Base-by-base conservation (phyloP, 2,329 filamentous ascomycete species). In the Bisporella sp. region DNA sequence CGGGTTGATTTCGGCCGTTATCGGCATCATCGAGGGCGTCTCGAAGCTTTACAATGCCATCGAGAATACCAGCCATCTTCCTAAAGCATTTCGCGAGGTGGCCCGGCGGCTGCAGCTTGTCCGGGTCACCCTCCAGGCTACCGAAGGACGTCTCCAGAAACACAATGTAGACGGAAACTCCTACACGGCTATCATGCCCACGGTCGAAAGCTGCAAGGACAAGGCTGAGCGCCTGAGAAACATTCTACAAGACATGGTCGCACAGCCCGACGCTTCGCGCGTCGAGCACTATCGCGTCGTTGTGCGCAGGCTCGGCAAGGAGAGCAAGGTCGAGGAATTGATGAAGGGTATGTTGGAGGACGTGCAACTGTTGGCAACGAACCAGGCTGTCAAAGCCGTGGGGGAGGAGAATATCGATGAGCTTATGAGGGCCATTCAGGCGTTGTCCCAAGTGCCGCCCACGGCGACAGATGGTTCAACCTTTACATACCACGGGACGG, bases 291-390 rank as follows among this genome's bases (percentile, higher is more conserved):
- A 63, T 32, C 11, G 35, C 13, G 53, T 43, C 13, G 61, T 61
- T 5, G 29, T 59, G 11, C 54, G 48, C 32, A 54, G 55, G 1
- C 47, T 59, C 4, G 53, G 56, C 8, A 64, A 62, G 48, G 62
- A 54, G 35, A 52, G 51, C 32, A 29, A 50, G 11, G 61, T 62
- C 4, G 61, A 65, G 47, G 52, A 30, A 3, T 53, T 65, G 46
- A 62, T 64, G 56, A 49, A 56, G 35, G 60, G 58, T 13, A 64
- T 65, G n/a, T 50, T 64, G 37, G 45, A 53, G 6, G 58, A 65
- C 37, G 11, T 65, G 7, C 55, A 63, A 40, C 54, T 66, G 9
- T 48, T 66, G 31, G 50, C 44, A 3, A 40, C 30, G 30, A 41
- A 53, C 21, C 32, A 52, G 7, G 41, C 31, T 12, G 55, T 57